Conservation (phyloP, 257 asterid genomes). For the Nyctanthes arbortristis region DNA sequence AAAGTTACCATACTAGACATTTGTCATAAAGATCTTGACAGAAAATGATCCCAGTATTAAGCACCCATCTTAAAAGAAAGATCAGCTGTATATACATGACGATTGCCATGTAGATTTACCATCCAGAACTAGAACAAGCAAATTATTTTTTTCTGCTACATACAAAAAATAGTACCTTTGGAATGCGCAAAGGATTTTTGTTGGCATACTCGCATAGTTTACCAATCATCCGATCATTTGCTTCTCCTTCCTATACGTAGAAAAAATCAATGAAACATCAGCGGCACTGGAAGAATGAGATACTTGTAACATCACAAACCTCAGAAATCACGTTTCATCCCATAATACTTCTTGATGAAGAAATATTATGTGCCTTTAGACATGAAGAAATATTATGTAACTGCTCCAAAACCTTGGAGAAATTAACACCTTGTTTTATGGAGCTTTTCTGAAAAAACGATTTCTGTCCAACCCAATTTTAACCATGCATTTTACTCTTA, state of each 20-base stretch:
- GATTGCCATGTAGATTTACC: not conserved
- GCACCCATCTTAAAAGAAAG: not conserved
- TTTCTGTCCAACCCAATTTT: too few species aligned
- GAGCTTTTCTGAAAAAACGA: too few species aligned
- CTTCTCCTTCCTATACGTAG: slow-evolving; percentile 90
- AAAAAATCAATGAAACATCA: too few species aligned
- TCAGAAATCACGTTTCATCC: too few species aligned
- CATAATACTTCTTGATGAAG: too few species aligned
- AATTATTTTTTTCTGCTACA: not conserved
- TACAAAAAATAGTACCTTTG: slow-evolving; percentile 60
- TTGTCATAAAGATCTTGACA: not conserved
- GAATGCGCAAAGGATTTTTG: slow-evolving; percentile 95
- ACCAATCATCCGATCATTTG: slow-evolving; percentile 87
- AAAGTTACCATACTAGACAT: not conserved
- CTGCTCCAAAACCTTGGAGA: too few species aligned
- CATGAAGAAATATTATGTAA: too few species aligned
- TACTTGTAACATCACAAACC: slow-evolving; percentile 12
- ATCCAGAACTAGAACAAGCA: slow-evolving; percentile 1
- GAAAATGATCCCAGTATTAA: not conserved
- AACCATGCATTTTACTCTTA: too few species aligned
- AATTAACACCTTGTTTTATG: too few species aligned
- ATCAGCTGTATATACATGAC: not conserved
- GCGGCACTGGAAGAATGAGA: too few species aligned
- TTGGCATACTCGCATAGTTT: slow-evolving; percentile 94
- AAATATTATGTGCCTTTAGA: too few species aligned